Conservation (phyloP, 2,329 filamentous ascomycete species). For the Colletotrichum shisoi region DNA sequence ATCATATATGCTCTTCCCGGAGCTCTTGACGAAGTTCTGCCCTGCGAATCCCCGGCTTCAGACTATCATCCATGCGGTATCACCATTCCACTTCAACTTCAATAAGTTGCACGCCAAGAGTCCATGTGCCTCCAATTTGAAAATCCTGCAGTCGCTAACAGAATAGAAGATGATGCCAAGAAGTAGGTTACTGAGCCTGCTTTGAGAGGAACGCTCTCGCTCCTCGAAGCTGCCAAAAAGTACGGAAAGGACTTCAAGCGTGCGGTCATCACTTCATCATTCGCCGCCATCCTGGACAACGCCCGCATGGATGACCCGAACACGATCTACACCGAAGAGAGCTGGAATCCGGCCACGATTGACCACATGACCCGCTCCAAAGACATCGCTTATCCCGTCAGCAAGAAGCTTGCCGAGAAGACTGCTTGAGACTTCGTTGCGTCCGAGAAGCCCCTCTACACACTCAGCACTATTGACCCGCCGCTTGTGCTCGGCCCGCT, state of each 20-base stretch:
- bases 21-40: too few relatives aligned
- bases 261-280: slow-evolving; percentile 63
- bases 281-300: slow-evolving; percentile 60
- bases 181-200: slow-evolving; percentile 62
- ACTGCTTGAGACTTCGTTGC: slow-evolving; percentile 61
- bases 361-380: slow-evolving; percentile 52
- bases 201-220: slow-evolving; percentile 46
- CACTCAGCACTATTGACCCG: slow-evolving; percentile 62
- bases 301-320: slow-evolving; percentile 48
- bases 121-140: too few relatives aligned
- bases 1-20: too few relatives aligned
- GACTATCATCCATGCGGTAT: too few relatives aligned
- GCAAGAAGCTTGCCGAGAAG: slow-evolving; percentile 62
- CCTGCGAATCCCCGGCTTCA: too few relatives aligned
- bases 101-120: too few relatives aligned
- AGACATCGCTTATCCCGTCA: slow-evolving; percentile 58
- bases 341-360: slow-evolving; percentile 62
- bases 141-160: slow-evolving; percentile 22
- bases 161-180: slow-evolving; percentile 69
- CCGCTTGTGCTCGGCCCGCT: slow-evolving; percentile 64
- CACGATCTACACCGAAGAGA: slow-evolving; percentile 55
- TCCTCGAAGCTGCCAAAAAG: slow-evolving; percentile 66
- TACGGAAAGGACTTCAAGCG: slow-evolving; percentile 68
- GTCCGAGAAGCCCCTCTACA: slow-evolving; percentile 54
- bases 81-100: too few relatives aligned